These are phyloP conservation scores for Hapsidospora chrysogenum DNA, from an alignment of 495 filamentous ascomycete species.

Conservation along the genomic window DNA sequence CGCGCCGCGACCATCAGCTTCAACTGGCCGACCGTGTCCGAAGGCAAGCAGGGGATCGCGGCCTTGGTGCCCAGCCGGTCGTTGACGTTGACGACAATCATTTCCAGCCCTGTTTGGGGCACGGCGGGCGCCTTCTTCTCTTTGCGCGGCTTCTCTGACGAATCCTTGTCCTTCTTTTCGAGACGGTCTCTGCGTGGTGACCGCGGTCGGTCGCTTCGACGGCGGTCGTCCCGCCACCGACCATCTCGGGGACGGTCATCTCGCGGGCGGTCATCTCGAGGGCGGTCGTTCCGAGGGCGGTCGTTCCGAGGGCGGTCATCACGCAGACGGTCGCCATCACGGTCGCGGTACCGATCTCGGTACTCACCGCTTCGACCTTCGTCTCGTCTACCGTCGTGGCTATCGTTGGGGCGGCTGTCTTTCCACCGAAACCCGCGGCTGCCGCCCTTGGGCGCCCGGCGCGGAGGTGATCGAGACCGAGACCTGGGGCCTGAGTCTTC, in stretches of 20 bases:
- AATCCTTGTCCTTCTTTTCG: constrained; percentile 2
- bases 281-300: constrained; percentile 7
- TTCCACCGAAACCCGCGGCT: constrained; percentile 51
- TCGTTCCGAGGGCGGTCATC: constrained; percentile 5
- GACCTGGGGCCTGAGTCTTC: constrained; percentile 14
- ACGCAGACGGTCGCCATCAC: constrained; percentile 9
- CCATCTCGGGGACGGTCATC: constrained; percentile 9
- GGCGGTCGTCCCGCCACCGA: neutral
- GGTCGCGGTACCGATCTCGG: constrained; percentile 10
- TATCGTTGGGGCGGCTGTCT: constrained; percentile 33
- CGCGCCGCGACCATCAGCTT: constrained; percentile 78
- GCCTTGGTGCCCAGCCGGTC: constrained; percentile 84
- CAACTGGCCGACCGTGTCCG: constrained; percentile 68
- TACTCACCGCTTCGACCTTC: constrained; percentile 3
- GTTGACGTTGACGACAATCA: constrained; percentile 88
- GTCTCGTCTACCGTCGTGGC: constrained; percentile 18
- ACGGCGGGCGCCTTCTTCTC: constrained; percentile 9
- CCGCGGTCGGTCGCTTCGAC: neutral
- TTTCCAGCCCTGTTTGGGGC: constrained; percentile 39
- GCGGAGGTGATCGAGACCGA: constrained; percentile 16
- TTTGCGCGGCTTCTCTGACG: neutral
- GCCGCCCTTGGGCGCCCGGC: constrained; percentile 18
- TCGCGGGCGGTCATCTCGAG: neutral
- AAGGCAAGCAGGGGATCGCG: constrained; percentile 69
- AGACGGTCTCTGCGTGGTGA: constrained; percentile 6